Percentiles rank a stretch among this genome's conserved stretches.
These are phyloP conservation scores for Phytophthora europaea DNA, from an alignment of 352 stramenopile genomes.

Conservation along the genomic window DNA sequence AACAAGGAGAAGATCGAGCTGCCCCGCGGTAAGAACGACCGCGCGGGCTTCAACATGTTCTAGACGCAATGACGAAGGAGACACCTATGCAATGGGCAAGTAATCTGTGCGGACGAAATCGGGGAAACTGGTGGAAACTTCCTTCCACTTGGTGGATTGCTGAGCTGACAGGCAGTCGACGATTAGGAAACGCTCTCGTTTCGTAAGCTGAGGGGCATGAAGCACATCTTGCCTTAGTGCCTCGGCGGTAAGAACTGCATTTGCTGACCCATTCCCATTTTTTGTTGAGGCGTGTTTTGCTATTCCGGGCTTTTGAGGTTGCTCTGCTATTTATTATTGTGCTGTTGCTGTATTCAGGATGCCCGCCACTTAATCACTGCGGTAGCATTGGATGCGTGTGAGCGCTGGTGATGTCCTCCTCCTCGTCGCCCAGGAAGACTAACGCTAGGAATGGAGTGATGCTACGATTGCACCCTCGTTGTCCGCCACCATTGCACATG, in stretches of 20 bases:
- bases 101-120: not conserved
- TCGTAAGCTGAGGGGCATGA: conserved; percentile 10
- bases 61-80: conserved; percentile 38
- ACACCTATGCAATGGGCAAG: not conserved
- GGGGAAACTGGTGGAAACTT: not conserved
- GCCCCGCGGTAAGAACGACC: conserved; percentile 73
- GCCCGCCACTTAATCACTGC: not conserved
- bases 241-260: not conserved
- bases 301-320: conserved; percentile 20
- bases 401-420: conserved; percentile 15
- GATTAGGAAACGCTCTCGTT: conserved; percentile 19
- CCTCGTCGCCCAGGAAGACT: conserved; percentile 24
- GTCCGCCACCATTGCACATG: conserved; percentile 29
- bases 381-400: not conserved
- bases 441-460: conserved; percentile 20
- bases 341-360: conserved; percentile 3
- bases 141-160: not conserved
- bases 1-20: conserved; percentile 87
- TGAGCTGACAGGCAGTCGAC: conserved; percentile 8
- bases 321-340: conserved; percentile 8
- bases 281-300: conserved; percentile 1
- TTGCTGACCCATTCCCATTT: not conserved
- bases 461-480: conserved; percentile 32
- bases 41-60: conserved; percentile 86
- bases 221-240: not conserved